Conservation (phyloP, 441 rosid species). For the Populus trichocarpa region DNA sequence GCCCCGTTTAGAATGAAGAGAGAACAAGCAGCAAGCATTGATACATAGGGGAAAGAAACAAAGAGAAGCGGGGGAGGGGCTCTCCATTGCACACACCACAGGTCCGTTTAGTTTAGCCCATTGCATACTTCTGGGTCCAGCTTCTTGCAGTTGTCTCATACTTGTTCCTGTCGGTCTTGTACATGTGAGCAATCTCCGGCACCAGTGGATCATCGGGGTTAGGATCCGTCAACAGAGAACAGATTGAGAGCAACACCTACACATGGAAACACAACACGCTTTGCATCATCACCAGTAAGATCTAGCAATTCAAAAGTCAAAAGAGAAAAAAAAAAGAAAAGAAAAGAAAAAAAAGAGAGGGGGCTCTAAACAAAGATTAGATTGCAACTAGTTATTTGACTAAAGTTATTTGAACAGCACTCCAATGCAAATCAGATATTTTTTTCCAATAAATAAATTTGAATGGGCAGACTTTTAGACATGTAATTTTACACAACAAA, state of each 20-base stretch:
- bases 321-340: not conserved
- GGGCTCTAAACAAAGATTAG: too few relatives aligned
- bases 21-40: slow-evolving; percentile 15
- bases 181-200: slow-evolving; percentile 86
- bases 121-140: slow-evolving; percentile 91
- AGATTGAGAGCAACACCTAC: slow-evolving; percentile 75
- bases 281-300: not conserved
- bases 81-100: slow-evolving; percentile 7
- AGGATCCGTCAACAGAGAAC: slow-evolving; percentile 80
- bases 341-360: too few relatives aligned
- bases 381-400: too few relatives aligned
- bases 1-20: slow-evolving; percentile 29
- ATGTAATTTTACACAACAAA: too few relatives aligned
- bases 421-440: too few relatives aligned
- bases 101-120: slow-evolving; percentile 49
- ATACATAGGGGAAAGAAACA: slow-evolving; percentile 5
- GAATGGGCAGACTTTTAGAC: not conserved
- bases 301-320: not conserved
- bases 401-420: too few relatives aligned
- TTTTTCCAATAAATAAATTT: not conserved
- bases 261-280: not conserved
- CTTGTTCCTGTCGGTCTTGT: slow-evolving; percentile 76
- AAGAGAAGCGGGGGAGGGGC: not conserved
- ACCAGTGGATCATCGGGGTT: slow-evolving; percentile 88
- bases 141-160: slow-evolving; percentile 80